phyloP scores from a whole-genome alignment of 1,284 basidiomycete genomes.

The Cryptococcus sp. region DNA sequence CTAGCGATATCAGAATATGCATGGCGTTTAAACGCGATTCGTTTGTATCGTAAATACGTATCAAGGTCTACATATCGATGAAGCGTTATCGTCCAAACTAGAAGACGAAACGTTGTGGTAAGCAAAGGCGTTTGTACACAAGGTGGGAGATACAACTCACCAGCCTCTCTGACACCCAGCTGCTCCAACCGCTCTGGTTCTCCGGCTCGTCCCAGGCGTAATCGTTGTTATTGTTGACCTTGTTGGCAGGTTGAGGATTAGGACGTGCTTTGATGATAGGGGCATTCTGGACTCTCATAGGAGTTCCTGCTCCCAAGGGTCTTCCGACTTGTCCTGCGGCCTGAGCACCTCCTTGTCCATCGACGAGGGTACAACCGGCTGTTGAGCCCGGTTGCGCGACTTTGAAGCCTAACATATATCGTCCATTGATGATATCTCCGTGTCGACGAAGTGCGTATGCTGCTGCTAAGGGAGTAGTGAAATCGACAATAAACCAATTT shows the following conservation, averaged over 20 bases:
- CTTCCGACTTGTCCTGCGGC: background rate
- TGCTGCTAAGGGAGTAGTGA: slow-evolving; percentile 31
- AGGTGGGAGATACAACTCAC: slow-evolving; percentile 15
- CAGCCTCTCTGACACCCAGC: slow-evolving; percentile 27
- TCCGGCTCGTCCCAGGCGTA: slow-evolving; percentile 39
- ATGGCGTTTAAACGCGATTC: background rate
- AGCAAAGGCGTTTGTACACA: too few species aligned
- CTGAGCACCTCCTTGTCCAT: background rate
- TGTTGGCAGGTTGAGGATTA: slow-evolving; percentile 11
- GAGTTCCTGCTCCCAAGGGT: slow-evolving; percentile 23
- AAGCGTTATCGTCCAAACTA: background rate
- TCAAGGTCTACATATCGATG: too few species aligned
- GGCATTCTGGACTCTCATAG: slow-evolving; percentile 25
- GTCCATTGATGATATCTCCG: slow-evolving; percentile 44
- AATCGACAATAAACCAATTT: slow-evolving; percentile 46
- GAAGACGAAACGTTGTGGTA: background rate
- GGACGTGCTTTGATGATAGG: slow-evolving; percentile 22
- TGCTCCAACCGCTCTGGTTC: slow-evolving; percentile 12
- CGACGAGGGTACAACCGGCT: slow-evolving; percentile 28
- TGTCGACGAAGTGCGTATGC: slow-evolving; percentile 41
- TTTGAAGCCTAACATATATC: slow-evolving; percentile 48
- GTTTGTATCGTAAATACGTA: slow-evolving; percentile 1
- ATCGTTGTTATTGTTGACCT: slow-evolving; percentile 21
- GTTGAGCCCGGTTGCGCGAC: slow-evolving; percentile 30
- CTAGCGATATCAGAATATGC: too few species aligned